Percentiles rank a stretch among this genome's conserved stretches.
phyloP scores from a whole-genome alignment of 371 early-diverging fungal genomes.

The Chytridiales sp. region DNA sequence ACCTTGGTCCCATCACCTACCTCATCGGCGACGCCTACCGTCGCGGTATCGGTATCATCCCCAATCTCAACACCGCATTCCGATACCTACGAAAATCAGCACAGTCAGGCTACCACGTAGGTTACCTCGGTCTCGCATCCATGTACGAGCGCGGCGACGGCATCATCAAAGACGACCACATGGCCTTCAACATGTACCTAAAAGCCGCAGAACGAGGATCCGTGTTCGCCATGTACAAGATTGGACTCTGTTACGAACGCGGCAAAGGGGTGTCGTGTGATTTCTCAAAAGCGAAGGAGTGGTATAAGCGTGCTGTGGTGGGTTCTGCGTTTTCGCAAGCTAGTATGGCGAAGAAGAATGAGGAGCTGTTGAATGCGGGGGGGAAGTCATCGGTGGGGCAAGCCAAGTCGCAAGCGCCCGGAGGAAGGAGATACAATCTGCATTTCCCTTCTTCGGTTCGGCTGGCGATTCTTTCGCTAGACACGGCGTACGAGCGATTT shows the following conservation, averaged over 20 bases:
- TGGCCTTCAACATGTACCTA: constrained; percentile 27
- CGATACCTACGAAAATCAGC: constrained; percentile 19
- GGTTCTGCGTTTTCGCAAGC: too few relatives aligned
- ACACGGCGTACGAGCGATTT: constrained; percentile 31
- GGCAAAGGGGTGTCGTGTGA: constrained; percentile 40
- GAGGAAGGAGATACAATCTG: too few relatives aligned
- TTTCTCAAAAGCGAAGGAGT: too few relatives aligned
- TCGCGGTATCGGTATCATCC: constrained; percentile 26
- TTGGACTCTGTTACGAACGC: constrained; percentile 25
- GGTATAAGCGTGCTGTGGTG: too few relatives aligned
- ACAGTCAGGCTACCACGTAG: constrained; percentile 19
- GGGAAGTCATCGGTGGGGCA: too few relatives aligned
- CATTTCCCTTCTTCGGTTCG: constrained; percentile 36
- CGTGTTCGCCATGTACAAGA: constrained; percentile 26
- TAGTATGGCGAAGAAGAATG: too few relatives aligned
- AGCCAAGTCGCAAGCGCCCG: too few relatives aligned
- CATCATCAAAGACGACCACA: constrained; percentile 23
- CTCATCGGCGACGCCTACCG: constrained; percentile 35
- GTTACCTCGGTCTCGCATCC: constrained; percentile 18
- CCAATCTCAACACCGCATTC: constrained; percentile 30
- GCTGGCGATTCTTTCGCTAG: constrained; percentile 32
- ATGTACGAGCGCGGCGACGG: constrained; percentile 44
- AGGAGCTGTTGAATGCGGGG: too few relatives aligned
- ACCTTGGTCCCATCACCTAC: constrained; percentile 17
- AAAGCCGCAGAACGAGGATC: constrained; percentile 26